A percentile compares a stretch with the other conserved stretches of the same genome.
Evolutionary conservation across 2,329 filamentous ascomycete genomes (phyloP).

Genomic region (Xylariaceae sp.): DNA sequence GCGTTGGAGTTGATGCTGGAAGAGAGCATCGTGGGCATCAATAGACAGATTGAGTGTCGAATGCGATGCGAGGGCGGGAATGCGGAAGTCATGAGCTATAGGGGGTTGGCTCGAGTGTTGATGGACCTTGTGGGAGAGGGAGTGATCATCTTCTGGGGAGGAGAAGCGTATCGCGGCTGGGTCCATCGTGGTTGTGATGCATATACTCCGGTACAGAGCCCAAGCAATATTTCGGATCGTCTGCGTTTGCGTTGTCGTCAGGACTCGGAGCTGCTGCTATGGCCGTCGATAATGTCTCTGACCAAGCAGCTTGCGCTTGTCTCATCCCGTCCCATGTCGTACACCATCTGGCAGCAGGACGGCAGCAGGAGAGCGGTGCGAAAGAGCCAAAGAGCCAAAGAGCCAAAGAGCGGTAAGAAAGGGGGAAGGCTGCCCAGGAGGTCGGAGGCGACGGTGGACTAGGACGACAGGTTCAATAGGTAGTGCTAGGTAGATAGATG

Average conservation of each 20-base stretch:
- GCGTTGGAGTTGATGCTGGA: conserved; percentile 33
- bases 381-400: no score
- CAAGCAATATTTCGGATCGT: neutral
- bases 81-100: conserved; percentile 24
- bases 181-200: conserved; percentile 31
- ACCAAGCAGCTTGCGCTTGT: conserved; percentile 29
- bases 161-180: conserved; percentile 25
- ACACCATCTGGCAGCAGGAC: conserved; percentile 15
- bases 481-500: neutral
- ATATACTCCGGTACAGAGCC: neutral
- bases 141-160: conserved; percentile 19
- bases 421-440: neutral
- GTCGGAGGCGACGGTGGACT: neutral
- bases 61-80: conserved; percentile 34
- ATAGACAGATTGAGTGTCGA: conserved; percentile 39
- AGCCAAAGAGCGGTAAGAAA: neutral
- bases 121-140: conserved; percentile 24
- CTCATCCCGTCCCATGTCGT: conserved; percentile 30
- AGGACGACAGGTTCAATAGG: neutral
- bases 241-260: neutral
- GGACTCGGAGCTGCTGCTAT: conserved; percentile 13
- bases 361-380: conserved; percentile 1
- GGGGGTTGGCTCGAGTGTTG: conserved; percentile 21
- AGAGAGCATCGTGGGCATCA: conserved; percentile 38
- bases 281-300: conserved; percentile 27